These are phyloP conservation scores for Iris pallida DNA, from an alignment of 116 monocot species.

Conservation along the genomic window DNA sequence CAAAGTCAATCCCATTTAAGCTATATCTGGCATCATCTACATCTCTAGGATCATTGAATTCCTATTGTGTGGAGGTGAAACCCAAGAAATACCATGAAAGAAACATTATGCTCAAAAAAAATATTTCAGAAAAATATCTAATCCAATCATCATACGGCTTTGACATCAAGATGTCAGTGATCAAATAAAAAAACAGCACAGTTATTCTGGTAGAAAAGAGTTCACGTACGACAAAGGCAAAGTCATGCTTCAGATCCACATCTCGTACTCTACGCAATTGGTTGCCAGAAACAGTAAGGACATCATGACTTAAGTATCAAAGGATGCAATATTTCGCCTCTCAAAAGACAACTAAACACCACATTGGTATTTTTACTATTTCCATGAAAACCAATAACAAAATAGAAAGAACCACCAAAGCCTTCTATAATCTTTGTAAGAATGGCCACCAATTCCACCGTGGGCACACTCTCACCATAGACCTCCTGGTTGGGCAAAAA, in stretches of 20 bases:
- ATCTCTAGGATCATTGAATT: conserved; percentile 78
- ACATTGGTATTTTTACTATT: conserved; percentile 61
- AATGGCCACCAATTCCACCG: conserved; percentile 95
- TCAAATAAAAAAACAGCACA: background rate
- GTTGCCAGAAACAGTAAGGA: conserved; percentile 95
- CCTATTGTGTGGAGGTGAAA: conserved; percentile 28
- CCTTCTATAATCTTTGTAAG: conserved; percentile 72
- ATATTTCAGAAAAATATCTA: too few relatives aligned
- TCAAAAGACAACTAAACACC: conserved; percentile 77
- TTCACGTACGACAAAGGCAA: conserved; percentile 87
- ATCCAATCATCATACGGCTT: too few relatives aligned
- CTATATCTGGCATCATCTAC: too few relatives aligned
- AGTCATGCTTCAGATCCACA: conserved; percentile 99
- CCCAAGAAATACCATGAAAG: conserved; percentile 6
- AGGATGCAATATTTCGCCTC: conserved; percentile 56
- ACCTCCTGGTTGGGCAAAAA: conserved; percentile 84
- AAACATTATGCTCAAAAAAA: conserved; percentile 13
- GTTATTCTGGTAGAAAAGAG: background rate
- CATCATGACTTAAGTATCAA: conserved; percentile 65
- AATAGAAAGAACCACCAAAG: conserved; percentile 96
- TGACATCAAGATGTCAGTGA: too few relatives aligned
- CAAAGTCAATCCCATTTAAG: conserved; percentile 79
- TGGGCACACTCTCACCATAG: conserved; percentile 84
- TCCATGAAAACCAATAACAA: conserved; percentile 80
- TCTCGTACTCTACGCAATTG: conserved; percentile 97